Percentiles rank a stretch among this genome's conserved stretches.
Conservation (phyloP, 2,329 filamentous ascomycete species). For the Cordyceps militaris region DNA sequence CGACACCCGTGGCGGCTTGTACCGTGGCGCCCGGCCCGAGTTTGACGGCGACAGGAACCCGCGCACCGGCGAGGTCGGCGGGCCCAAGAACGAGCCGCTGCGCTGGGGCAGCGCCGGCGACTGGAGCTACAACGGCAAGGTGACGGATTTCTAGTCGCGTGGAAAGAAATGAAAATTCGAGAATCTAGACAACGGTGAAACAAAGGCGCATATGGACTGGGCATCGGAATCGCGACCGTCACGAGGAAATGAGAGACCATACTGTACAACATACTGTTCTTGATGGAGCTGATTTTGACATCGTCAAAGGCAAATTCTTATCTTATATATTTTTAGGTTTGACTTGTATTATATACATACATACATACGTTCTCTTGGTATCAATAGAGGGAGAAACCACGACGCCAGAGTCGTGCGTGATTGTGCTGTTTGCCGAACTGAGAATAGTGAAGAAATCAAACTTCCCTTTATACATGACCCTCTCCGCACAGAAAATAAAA, state of each 20-base stretch:
- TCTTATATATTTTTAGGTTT: not conserved
- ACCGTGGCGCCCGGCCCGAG: slow-evolving; percentile 75
- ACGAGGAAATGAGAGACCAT: not conserved
- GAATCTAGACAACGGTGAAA: not conserved
- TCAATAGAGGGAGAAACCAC: slow-evolving; percentile 7
- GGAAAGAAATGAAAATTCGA: too few species aligned
- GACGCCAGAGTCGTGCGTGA: not conserved
- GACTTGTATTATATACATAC: slow-evolving; percentile 6
- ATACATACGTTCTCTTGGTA: slow-evolving; percentile 7
- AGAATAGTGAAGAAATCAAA: slow-evolving; percentile 1
- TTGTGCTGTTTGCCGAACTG: slow-evolving; percentile 5
- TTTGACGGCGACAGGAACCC: slow-evolving; percentile 91
- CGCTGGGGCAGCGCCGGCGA: slow-evolving; percentile 70
- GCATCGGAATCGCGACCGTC: not conserved
- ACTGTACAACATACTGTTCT: not conserved
- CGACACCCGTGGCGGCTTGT: slow-evolving; percentile 59
- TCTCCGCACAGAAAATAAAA: not conserved
- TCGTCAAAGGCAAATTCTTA: not conserved
- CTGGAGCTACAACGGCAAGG: slow-evolving; percentile 93
- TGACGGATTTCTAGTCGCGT: slow-evolving; percentile 69
- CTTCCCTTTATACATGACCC: not conserved
- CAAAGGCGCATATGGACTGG: not conserved
- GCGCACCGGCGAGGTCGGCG: slow-evolving; percentile 89
- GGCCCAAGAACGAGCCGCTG: slow-evolving; percentile 94
- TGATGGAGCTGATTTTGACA: not conserved